These are phyloP conservation scores for Trypethelium eluteriae DNA, from an alignment of 495 filamentous ascomycete species.

Conservation along the genomic window DNA sequence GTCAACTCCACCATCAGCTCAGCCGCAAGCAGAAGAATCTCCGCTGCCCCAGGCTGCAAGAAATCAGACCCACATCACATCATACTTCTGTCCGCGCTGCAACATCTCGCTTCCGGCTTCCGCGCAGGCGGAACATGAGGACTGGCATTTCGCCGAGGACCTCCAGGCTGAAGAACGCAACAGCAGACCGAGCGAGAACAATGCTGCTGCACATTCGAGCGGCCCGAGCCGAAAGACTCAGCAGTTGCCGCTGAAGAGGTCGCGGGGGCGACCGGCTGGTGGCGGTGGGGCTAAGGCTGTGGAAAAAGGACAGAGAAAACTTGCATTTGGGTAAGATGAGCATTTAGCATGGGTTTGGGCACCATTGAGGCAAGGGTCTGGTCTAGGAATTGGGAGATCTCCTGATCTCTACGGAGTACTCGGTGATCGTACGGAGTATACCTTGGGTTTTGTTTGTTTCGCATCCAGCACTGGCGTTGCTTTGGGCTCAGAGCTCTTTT, in stretches of 20 bases:
- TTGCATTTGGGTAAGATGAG: slow-evolving; percentile 31
- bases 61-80: slow-evolving; percentile 37
- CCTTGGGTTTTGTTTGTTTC: not conserved
- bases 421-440: not conserved
- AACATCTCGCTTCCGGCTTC: slow-evolving; percentile 46
- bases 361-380: not conserved
- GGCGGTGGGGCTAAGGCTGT: slow-evolving; percentile 10
- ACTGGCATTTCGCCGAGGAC: slow-evolving; percentile 94
- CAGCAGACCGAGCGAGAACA: slow-evolving; percentile 27
- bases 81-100: slow-evolving; percentile 62
- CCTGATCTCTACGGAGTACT: not conserved
- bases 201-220: not conserved
- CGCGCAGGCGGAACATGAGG: slow-evolving; percentile 68
- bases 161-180: slow-evolving; percentile 51
- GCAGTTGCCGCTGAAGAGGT: slow-evolving; percentile 19
- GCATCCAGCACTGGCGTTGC: too few relatives aligned
- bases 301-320: slow-evolving; percentile 33
- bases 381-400: not conserved
- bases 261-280: slow-evolving; percentile 22
- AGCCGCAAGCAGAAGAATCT: slow-evolving; percentile 11
- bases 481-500: too few relatives aligned
- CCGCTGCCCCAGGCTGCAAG: not conserved
- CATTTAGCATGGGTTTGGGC: not conserved
- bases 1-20: slow-evolving; percentile 23
- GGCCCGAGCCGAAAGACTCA: slow-evolving; percentile 13